phyloP scores from a whole-genome alignment of 352 stramenopile species.

The Phytophthora idaei region DNA sequence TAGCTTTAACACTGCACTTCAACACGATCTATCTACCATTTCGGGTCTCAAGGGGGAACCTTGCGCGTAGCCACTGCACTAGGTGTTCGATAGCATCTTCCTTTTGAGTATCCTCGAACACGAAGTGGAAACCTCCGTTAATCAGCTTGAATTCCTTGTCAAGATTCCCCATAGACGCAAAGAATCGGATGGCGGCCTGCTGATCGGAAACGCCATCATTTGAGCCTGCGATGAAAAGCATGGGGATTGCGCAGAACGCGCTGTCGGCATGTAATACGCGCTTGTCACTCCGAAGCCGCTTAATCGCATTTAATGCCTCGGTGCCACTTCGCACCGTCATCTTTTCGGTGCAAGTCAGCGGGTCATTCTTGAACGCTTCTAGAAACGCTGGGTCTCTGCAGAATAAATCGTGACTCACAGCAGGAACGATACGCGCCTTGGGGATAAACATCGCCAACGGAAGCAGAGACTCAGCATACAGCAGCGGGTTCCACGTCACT shows the following conservation, averaged over 20 bases:
- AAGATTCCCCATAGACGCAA: slow-evolving; percentile 37
- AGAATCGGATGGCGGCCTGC: slow-evolving; percentile 42
- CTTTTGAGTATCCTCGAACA: slow-evolving; percentile 60
- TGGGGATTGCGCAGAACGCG: slow-evolving; percentile 28
- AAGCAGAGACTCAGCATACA: slow-evolving; percentile 43
- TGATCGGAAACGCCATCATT: slow-evolving; percentile 54
- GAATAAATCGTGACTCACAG: slow-evolving; percentile 48
- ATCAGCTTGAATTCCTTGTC: slow-evolving; percentile 66
- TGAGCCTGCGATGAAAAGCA: slow-evolving; percentile 51
- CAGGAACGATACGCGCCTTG: slow-evolving; percentile 49
- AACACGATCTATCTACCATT: too few relatives aligned
- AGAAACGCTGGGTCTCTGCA: slow-evolving; percentile 49
- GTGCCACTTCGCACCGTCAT: slow-evolving; percentile 44
- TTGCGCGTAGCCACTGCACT: slow-evolving; percentile 23
- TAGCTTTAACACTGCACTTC: too few relatives aligned
- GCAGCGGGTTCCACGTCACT: slow-evolving; percentile 50
- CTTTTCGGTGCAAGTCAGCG: slow-evolving; percentile 51
- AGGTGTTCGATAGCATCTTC: slow-evolving; percentile 23
- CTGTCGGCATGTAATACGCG: slow-evolving; percentile 18
- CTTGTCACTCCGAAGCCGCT: slow-evolving; percentile 33
- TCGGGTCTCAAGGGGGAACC: slow-evolving; percentile 30
- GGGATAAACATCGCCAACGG: slow-evolving; percentile 47
- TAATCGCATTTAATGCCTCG: slow-evolving; percentile 38
- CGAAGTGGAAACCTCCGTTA: slow-evolving; percentile 52
- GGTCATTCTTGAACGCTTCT: slow-evolving; percentile 58